Evolutionary conservation across 805 yeast species (phyloP), one percentile per base, ranked within the genome.

Genomic region (Candida succiphila): DNA sequence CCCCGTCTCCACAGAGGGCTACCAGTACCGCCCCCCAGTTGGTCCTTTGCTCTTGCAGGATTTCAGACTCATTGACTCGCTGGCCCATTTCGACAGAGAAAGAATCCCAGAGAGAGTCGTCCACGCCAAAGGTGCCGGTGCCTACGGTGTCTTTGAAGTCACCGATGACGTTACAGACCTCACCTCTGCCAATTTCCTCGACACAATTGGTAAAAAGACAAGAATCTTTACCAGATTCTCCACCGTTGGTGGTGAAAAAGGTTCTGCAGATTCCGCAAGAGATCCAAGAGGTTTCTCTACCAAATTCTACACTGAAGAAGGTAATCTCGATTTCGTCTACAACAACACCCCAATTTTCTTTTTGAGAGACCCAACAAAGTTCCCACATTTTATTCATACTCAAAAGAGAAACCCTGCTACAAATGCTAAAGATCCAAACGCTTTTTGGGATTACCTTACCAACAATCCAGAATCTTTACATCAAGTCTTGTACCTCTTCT

Each of bases 91-190:
- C 49, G 94, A 83, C 61, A 69, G 94, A 45, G 95, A 85, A 60
- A 67, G 95, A 59, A 80, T 85, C 43, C 95, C 95, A 10, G 95
- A 86, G 63, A 70, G 95, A 60, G 94, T 85, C 37, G 95, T 86
- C 24, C 95, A 85, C 52, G 95, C 95, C 35, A 85, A 85, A 56
- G 95, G 95, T 45, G 81, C 88, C 12, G 95, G 95, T 52, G 95
- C 95, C 8, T 83, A 67, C 54, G 95, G 95, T 44, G 71, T 67
- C 44, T 86, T 86, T 54, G 94, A 82, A 57, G 88, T 80, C 33
- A 85, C 95, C 10, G 89, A 85, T 46, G 94, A 84, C 48, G 76
- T 84, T 49, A 62, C 84, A 8, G 89, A 82, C 53, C 49, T 82
- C 30, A 74, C 81, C 51, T 65, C 70, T 18, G 76, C 92, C 32